A percentile compares a stretch with the other conserved stretches of the same genome.
phyloP scores from a whole-genome alignment of 345 rosid genomes.

The Eucalyptus marginata region DNA sequence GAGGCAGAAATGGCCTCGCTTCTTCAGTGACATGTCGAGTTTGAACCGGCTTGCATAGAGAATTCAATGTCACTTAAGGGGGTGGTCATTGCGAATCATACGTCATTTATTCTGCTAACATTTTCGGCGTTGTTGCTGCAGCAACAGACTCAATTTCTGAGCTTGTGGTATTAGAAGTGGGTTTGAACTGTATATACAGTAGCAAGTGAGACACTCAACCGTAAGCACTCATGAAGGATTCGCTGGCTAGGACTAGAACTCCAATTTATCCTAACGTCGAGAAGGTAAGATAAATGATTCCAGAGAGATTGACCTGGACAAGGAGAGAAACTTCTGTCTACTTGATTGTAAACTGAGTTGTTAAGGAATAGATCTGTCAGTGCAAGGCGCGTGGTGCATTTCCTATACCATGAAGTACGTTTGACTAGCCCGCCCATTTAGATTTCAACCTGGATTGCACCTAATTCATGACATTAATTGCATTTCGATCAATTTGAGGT shows the following conservation, averaged over 20 bases:
- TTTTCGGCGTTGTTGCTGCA: too few species aligned
- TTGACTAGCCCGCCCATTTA: background rate
- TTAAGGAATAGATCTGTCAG: background rate
- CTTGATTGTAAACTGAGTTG: background rate
- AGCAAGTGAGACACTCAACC: background rate
- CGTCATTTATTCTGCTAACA: too few species aligned
- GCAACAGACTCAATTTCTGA: too few species aligned
- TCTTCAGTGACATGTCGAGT: too few species aligned
- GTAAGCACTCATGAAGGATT: background rate
- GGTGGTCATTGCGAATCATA: too few species aligned
- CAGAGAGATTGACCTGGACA: background rate
- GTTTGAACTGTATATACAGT: too few species aligned
- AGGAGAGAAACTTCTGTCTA: background rate
- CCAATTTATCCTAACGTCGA: background rate
- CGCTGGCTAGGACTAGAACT: background rate
- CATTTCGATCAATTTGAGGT: background rate
- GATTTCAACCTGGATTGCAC: background rate
- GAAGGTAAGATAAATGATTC: background rate
- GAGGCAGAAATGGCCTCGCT: too few species aligned
- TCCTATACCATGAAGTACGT: background rate
- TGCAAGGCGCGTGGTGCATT: background rate
- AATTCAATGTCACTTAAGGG: too few species aligned
- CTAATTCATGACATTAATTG: background rate
- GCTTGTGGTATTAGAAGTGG: too few species aligned
- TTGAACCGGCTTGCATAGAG: too few species aligned